phyloP scores from a whole-genome alignment of 1,139 yeast genomes.

The Zygoascus sp. region DNA sequence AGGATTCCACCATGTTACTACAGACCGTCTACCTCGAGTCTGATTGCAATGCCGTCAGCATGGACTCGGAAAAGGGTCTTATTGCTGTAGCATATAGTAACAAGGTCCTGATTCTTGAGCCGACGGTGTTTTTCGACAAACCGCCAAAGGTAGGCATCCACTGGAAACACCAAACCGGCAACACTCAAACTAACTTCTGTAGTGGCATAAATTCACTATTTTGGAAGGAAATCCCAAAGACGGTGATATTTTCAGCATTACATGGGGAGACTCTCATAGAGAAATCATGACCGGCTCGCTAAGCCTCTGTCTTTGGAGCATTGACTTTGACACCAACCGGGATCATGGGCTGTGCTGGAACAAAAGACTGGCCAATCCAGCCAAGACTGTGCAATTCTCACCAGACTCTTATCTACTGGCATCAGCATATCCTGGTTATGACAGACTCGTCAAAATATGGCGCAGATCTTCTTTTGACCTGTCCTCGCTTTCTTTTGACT shows the following conservation, averaged over 20 bases:
- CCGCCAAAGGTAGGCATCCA: conserved; percentile 23
- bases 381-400: conserved; percentile 51
- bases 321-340: conserved; percentile 9
- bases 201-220: conserved; percentile 41
- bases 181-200: conserved; percentile 30
- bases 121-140: conserved; percentile 27
- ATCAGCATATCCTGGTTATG: conserved; percentile 52
- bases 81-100: conserved; percentile 45
- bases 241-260: conserved; percentile 43
- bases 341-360: conserved; percentile 19
- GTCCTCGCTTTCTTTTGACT: conserved; percentile 64
- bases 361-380: conserved; percentile 44
- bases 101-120: conserved; percentile 29
- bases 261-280: conserved; percentile 59
- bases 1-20: conserved; percentile 48
- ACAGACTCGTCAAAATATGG: conserved; percentile 73
- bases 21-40: conserved; percentile 71
- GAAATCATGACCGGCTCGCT: conserved; percentile 63
- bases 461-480: conserved; percentile 65
- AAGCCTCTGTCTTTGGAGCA: conserved; percentile 50
- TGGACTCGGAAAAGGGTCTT: conserved; percentile 48
- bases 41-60: conserved; percentile 64
- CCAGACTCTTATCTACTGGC: conserved; percentile 65
- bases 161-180: background rate
- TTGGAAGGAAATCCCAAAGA: conserved; percentile 3